A percentile compares a stretch with the other conserved stretches of the same genome.
Conservation (phyloP, 2,329 filamentous ascomycete species). For the Colletotrichum sp. region DNA sequence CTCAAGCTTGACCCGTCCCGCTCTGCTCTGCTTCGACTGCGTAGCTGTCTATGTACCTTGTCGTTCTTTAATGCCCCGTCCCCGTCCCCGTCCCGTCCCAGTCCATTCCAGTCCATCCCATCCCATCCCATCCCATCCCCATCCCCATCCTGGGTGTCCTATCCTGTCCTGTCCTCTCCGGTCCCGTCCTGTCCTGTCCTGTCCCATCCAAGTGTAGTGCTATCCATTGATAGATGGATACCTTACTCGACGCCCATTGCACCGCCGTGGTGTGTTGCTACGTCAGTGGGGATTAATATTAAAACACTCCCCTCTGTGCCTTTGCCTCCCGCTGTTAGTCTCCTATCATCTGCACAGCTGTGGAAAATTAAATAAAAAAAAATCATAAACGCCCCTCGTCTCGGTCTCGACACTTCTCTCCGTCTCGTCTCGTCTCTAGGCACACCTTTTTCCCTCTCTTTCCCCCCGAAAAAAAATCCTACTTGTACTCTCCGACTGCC, state of each 20-base stretch:
- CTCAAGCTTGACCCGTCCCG: not conserved
- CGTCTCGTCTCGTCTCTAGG: not conserved
- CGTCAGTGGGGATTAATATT: slow-evolving; percentile 26
- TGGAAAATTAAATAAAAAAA: slow-evolving; percentile 18
- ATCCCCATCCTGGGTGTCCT: not conserved
- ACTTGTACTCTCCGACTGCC: not conserved
- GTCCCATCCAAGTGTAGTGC: not conserved
- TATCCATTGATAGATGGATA: not conserved
- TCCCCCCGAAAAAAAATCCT: not conserved
- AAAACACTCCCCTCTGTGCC: slow-evolving; percentile 10
- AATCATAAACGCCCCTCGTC: slow-evolving; percentile 17
- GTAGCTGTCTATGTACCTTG: not conserved
- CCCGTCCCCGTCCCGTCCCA: not conserved
- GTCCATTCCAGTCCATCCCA: not conserved
- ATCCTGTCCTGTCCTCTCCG: not conserved
- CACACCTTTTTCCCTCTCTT: not conserved
- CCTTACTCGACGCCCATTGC: not conserved
- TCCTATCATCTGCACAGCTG: slow-evolving; percentile 4
- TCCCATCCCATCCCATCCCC: not conserved
- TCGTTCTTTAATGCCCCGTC: not conserved
- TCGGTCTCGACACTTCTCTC: not conserved
- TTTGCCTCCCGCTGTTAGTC: not conserved
- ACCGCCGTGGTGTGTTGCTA: slow-evolving; percentile 10
- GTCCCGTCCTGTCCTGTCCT: not conserved
- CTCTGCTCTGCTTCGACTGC: not conserved